phyloP scores from a whole-genome alignment of 306 rosid genomes.

The Quercus engelmannii region DNA sequence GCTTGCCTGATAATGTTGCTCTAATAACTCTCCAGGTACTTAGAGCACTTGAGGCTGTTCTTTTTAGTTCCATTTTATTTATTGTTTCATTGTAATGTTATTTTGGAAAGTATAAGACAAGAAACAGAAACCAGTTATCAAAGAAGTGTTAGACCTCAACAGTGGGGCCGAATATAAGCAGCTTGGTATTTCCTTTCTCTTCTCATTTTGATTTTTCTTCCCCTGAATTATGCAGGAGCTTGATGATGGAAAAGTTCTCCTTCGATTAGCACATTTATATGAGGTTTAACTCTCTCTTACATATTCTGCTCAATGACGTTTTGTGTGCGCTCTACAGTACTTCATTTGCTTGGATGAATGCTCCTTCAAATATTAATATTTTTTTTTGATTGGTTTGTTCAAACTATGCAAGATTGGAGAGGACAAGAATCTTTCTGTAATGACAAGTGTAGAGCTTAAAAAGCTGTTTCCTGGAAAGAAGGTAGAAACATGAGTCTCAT shows the following conservation, averaged over 20 bases:
- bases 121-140: background rate
- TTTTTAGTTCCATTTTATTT: conserved; percentile 10
- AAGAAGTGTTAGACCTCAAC: background rate
- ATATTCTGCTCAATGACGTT: background rate
- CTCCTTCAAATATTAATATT: conserved; percentile 7
- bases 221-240: conserved; percentile 51
- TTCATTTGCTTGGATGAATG: background rate
- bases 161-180: background rate
- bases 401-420: conserved; percentile 56
- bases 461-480: conserved; percentile 65
- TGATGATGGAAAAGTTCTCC: conserved; percentile 57
- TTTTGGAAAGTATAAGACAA: background rate
- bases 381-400: conserved; percentile 21
- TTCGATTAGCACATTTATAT: conserved; percentile 71
- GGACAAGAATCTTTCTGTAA: conserved; percentile 69
- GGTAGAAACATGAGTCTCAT: conserved; percentile 35
- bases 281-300: conserved; percentile 42
- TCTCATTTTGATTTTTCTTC: background rate
- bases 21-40: conserved; percentile 67
- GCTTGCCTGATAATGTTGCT: conserved; percentile 70
- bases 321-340: background rate
- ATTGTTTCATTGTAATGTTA: background rate
- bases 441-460: conserved; percentile 65
- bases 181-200: background rate
- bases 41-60: background rate